A percentile compares a stretch with the other conserved stretches of the same genome.
These are phyloP conservation scores for Phytophthora pinifolia DNA, from an alignment of 352 stramenopile genomes.

Conservation along the genomic window DNA sequence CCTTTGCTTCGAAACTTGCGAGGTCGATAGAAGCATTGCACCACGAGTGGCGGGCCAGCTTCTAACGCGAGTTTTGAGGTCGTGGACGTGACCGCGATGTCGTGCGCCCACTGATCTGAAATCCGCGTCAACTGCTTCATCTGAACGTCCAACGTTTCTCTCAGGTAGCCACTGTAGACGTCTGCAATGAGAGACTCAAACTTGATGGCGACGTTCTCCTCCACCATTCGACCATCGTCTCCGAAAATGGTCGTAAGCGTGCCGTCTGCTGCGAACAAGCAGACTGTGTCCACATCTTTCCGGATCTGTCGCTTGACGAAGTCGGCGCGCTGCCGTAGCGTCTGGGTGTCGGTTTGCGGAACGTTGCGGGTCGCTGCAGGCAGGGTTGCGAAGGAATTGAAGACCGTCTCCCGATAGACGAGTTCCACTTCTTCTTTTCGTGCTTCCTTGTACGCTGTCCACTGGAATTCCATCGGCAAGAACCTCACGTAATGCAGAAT, in stretches of 20 bases:
- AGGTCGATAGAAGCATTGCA: slow-evolving; percentile 43
- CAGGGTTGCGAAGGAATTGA: slow-evolving; percentile 12
- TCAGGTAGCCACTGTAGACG: slow-evolving; percentile 57
- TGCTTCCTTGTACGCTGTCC: slow-evolving; percentile 63
- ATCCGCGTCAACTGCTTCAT: slow-evolving; percentile 53
- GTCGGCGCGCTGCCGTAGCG: slow-evolving; percentile 59
- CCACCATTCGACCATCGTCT: slow-evolving; percentile 51
- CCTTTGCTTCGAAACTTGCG: slow-evolving; percentile 67
- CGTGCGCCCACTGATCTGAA: slow-evolving; percentile 65
- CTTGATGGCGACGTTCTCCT: slow-evolving; percentile 51
- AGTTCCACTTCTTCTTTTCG: slow-evolving; percentile 55
- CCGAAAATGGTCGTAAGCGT: slow-evolving; percentile 72
- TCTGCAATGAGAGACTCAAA: slow-evolving; percentile 65
- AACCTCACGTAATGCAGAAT: slow-evolving; percentile 72
- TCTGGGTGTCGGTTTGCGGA: slow-evolving; percentile 15
- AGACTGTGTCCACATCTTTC: slow-evolving; percentile 72
- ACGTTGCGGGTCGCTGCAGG: not conserved
- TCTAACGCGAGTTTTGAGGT: slow-evolving; percentile 13
- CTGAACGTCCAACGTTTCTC: slow-evolving; percentile 52
- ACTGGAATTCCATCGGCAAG: slow-evolving; percentile 58
- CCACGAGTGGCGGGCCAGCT: slow-evolving; percentile 8
- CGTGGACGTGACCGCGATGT: slow-evolving; percentile 33
- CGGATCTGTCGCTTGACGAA: slow-evolving; percentile 78
- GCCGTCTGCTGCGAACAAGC: slow-evolving; percentile 60
- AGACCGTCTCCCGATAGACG: slow-evolving; percentile 39